Evolutionary conservation across 257 asterid genomes (phyloP).

Genomic region (Ligustrum vulgare): DNA sequence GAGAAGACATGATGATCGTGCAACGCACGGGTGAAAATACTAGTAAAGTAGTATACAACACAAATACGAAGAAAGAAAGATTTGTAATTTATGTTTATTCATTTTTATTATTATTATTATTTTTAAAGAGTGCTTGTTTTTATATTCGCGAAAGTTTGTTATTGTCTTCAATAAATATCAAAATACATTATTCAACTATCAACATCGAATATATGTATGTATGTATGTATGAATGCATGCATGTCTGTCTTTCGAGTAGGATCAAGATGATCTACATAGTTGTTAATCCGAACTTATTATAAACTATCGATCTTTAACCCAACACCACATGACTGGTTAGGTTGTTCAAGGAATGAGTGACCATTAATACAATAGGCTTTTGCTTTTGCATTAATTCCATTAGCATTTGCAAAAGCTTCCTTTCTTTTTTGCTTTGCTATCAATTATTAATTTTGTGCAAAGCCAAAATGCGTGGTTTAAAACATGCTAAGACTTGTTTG

Average conservation of each 20-base stretch:
- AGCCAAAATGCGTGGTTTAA: background rate
- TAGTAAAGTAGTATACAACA: too few relatives aligned
- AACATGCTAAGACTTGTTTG: background rate
- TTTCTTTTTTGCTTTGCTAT: background rate
- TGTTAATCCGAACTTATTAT: background rate
- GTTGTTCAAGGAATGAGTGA: background rate
- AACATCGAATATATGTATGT: too few relatives aligned
- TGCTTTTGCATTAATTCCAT: too few relatives aligned
- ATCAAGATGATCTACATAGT: background rate
- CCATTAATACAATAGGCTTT: conserved; percentile 1
- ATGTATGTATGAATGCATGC: too few relatives aligned
- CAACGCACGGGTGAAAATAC: too few relatives aligned
- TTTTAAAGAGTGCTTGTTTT: too few relatives aligned
- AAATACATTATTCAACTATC: too few relatives aligned
- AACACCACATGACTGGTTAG: background rate
- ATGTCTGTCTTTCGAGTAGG: background rate
- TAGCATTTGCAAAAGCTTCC: background rate
- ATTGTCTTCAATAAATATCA: background rate
- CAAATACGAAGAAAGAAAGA: too few relatives aligned
- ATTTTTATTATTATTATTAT: too few relatives aligned
- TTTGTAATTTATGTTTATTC: too few relatives aligned
- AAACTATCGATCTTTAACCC: background rate
- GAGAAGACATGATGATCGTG: too few relatives aligned
- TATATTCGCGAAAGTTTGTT: background rate
- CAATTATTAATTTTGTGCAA: background rate